phyloP scores from a whole-genome alignment of 2,329 filamentous ascomycete genomes.

The Diplodia seriata region DNA sequence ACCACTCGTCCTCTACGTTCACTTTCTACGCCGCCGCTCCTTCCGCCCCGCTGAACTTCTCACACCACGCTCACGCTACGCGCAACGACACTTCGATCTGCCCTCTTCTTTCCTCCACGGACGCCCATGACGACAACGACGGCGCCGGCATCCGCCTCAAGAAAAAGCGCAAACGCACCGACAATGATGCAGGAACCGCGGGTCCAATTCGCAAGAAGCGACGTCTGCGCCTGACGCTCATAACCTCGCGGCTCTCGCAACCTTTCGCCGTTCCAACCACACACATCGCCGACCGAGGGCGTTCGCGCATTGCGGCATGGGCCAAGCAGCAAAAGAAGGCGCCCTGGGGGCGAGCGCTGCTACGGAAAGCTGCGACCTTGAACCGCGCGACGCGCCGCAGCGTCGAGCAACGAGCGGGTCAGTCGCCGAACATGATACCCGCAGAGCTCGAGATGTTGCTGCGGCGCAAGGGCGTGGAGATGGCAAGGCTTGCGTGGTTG shows the following conservation, averaged over 20 bases:
- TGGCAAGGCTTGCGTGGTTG: conserved; percentile 42
- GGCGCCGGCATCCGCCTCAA: conserved; percentile 31
- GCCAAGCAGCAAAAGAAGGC: conserved; percentile 53
- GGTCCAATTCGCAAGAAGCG: conserved; percentile 64
- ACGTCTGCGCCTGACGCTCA: conserved; percentile 65
- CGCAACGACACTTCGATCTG: conserved; percentile 28
- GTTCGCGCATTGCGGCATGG: conserved; percentile 37
- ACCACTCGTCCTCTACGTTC: conserved; percentile 39
- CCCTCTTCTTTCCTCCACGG: conserved; percentile 32
- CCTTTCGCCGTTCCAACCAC: conserved; percentile 74
- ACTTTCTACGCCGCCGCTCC: conserved; percentile 43
- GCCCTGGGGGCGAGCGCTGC: conserved; percentile 55
- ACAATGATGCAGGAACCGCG: conserved; percentile 53
- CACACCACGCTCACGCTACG: conserved; percentile 45
- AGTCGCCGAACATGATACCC: conserved; percentile 36
- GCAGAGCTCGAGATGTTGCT: conserved; percentile 35
- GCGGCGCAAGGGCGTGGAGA: conserved; percentile 43
- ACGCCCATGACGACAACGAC: neutral
- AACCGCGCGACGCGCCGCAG: conserved; percentile 58
- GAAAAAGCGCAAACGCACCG: conserved; percentile 61
- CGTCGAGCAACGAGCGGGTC: conserved; percentile 48
- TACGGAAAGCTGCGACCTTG: conserved; percentile 70
- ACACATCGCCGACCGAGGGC: conserved; percentile 70
- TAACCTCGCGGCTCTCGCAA: conserved; percentile 73
- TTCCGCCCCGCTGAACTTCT: conserved; percentile 37